These are phyloP conservation scores for Sicyos baderoa DNA, from an alignment of 306 rosid species.

Conservation along the genomic window DNA sequence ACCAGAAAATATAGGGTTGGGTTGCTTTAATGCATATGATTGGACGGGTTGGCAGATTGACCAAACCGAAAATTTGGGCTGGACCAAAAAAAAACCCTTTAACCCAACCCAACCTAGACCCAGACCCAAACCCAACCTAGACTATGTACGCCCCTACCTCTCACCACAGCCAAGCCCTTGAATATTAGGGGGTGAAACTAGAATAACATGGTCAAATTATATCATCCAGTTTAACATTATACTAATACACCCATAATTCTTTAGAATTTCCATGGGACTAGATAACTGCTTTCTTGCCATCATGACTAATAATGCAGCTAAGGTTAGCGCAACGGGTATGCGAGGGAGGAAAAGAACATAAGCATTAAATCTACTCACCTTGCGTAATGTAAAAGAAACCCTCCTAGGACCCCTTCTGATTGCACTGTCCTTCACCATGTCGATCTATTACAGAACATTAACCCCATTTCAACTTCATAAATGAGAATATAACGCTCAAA, in stretches of 20 bases:
- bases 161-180: neutral
- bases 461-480: constrained; percentile 14
- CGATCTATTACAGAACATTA: constrained; percentile 42
- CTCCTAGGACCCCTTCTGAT: constrained; percentile 71
- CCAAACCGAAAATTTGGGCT: too few species aligned
- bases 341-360: neutral
- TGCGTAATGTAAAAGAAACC: constrained; percentile 76
- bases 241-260: neutral
- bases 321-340: constrained; percentile 1
- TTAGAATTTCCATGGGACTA: neutral
- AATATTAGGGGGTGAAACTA: neutral
- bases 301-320: constrained; percentile 7
- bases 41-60: too few species aligned
- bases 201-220: neutral
- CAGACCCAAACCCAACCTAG: too few species aligned
- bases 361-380: constrained; percentile 38
- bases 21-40: too few species aligned
- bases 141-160: too few species aligned
- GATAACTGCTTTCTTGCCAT: neutral
- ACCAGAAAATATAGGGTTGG: too few species aligned
- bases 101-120: too few species aligned
- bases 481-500: constrained; percentile 13
- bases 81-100: too few species aligned
- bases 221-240: neutral
- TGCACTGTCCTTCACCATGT: constrained; percentile 47